Conservation (phyloP, 2,329 filamentous ascomycete species). For the Microdochium nivale region DNA sequence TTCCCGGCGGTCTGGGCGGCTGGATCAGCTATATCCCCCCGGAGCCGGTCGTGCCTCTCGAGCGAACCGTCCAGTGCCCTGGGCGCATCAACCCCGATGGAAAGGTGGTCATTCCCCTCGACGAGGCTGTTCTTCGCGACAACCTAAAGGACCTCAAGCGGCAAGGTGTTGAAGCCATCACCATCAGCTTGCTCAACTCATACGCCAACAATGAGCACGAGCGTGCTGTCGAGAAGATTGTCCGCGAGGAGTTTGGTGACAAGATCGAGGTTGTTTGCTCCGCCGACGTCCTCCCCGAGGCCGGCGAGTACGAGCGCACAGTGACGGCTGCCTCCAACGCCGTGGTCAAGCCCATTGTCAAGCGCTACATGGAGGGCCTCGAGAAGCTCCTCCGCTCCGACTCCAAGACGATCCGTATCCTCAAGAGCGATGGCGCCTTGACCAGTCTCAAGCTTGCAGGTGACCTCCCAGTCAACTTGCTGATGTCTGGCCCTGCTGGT, state of each 20-base stretch:
- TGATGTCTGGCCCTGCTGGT: conserved; percentile 41
- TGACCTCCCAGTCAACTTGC: conserved; percentile 35
- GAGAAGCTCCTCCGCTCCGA: conserved; percentile 27
- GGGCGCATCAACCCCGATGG: conserved; percentile 35
- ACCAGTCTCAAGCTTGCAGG: conserved; percentile 34
- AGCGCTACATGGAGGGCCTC: conserved; percentile 32
- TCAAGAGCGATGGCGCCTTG: conserved; percentile 39
- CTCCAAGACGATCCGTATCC: conserved; percentile 33
- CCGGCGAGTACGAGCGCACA: conserved; percentile 38
- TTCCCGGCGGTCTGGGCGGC: conserved; percentile 39
- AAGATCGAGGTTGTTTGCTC: conserved; percentile 34
- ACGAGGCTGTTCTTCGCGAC: conserved; percentile 26
- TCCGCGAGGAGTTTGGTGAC: conserved; percentile 31
- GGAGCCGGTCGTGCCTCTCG: conserved; percentile 36
- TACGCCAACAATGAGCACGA: conserved; percentile 35
- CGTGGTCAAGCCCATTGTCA: conserved; percentile 36
- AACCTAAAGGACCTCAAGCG: conserved; percentile 26
- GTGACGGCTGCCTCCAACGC: conserved; percentile 38
- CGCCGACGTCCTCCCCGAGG: conserved; percentile 34
- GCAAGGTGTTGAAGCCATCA: conserved; percentile 33
- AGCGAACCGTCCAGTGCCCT: conserved; percentile 33
- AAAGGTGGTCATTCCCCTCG: conserved; percentile 26
- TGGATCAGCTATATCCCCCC: conserved; percentile 40
- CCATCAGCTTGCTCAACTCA: conserved; percentile 36
- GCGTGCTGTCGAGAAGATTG: conserved; percentile 23